phyloP scores from a whole-genome alignment of 345 rosid species.

The Citrus australasica region DNA sequence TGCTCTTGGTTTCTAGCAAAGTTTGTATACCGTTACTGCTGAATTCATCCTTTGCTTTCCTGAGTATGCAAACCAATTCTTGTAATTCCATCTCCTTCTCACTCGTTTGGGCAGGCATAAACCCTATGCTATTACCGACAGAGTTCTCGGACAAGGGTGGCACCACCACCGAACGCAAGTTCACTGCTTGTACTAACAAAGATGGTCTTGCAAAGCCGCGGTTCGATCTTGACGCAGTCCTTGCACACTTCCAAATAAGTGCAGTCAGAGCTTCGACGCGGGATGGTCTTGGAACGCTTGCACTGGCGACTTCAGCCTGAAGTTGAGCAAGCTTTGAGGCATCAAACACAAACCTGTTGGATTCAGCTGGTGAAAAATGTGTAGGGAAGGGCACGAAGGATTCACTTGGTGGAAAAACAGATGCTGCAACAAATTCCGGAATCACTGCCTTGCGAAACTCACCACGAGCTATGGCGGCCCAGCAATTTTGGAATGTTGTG shows the following conservation, averaged over 20 bases:
- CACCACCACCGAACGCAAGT: background rate
- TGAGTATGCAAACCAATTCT: slow-evolving; percentile 14
- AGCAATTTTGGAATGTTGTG: too few species aligned
- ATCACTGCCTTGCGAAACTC: too few species aligned
- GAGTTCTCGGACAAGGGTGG: background rate
- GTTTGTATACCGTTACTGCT: background rate
- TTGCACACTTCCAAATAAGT: slow-evolving; percentile 23
- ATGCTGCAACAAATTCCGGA: too few species aligned
- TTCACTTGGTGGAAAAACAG: too few species aligned
- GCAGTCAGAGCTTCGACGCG: slow-evolving; percentile 30
- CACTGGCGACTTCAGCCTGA: slow-evolving; percentile 15
- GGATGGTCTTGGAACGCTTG: slow-evolving; percentile 15
- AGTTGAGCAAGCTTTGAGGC: slow-evolving; percentile 21
- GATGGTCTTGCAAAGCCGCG: background rate
- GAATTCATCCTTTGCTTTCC: slow-evolving; percentile 4
- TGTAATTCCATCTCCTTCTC: slow-evolving; percentile 23
- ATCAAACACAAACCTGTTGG: slow-evolving; percentile 18
- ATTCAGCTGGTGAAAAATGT: background rate
- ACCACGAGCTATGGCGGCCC: too few species aligned
- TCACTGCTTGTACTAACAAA: background rate
- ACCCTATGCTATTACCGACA: slow-evolving; percentile 6
- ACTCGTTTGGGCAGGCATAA: slow-evolving; percentile 23
- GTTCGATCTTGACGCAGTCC: slow-evolving; percentile 6
- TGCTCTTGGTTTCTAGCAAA: background rate
- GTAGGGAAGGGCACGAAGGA: background rate